Percentiles rank a stretch among this genome's conserved stretches.
phyloP scores from a whole-genome alignment of 129 eudicot genomes.

The Apium graveolens region DNA sequence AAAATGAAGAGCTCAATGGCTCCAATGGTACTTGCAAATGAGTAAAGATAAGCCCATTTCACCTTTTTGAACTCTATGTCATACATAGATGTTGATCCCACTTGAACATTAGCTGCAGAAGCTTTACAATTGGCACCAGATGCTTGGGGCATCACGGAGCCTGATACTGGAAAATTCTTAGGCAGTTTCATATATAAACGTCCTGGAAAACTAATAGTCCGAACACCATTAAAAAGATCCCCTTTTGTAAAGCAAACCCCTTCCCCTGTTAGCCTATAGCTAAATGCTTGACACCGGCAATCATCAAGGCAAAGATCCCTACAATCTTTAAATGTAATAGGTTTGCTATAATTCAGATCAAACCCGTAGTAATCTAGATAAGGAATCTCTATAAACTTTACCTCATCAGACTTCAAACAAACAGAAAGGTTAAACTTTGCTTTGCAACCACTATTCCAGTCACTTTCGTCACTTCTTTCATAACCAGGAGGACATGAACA shows the following conservation, averaged over 20 bases:
- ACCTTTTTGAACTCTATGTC: slow-evolving; percentile 12
- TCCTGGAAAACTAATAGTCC: slow-evolving; percentile 21
- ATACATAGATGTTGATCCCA: slow-evolving; percentile 30
- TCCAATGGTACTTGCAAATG: slow-evolving; percentile 28
- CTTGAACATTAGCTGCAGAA: not conserved
- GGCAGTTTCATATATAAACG: slow-evolving; percentile 35
- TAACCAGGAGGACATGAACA: slow-evolving; percentile 49
- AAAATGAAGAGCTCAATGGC: slow-evolving; percentile 30
- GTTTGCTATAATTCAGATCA: slow-evolving; percentile 21
- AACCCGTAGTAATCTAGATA: slow-evolving; percentile 50
- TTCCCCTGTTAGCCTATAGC: slow-evolving; percentile 30
- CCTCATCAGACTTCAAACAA: slow-evolving; percentile 11
- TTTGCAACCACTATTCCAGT: slow-evolving; percentile 39
- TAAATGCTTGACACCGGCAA: slow-evolving; percentile 36
- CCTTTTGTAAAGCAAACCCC: slow-evolving; percentile 37
- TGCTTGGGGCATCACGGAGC: slow-evolving; percentile 6
- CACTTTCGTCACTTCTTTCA: slow-evolving; percentile 17
- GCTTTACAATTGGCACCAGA: slow-evolving; percentile 15
- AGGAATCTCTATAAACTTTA: slow-evolving; percentile 30
- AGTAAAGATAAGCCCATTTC: slow-evolving; percentile 42
- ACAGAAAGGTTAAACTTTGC: slow-evolving; percentile 20
- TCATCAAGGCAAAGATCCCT: slow-evolving; percentile 32
- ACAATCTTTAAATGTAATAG: slow-evolving; percentile 26
- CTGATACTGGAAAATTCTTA: slow-evolving; percentile 1
- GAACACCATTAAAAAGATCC: slow-evolving; percentile 38